Base-by-base conservation (phyloP, 2,329 filamentous ascomycete species). In the Simplicillium aogashimaense region DNA sequence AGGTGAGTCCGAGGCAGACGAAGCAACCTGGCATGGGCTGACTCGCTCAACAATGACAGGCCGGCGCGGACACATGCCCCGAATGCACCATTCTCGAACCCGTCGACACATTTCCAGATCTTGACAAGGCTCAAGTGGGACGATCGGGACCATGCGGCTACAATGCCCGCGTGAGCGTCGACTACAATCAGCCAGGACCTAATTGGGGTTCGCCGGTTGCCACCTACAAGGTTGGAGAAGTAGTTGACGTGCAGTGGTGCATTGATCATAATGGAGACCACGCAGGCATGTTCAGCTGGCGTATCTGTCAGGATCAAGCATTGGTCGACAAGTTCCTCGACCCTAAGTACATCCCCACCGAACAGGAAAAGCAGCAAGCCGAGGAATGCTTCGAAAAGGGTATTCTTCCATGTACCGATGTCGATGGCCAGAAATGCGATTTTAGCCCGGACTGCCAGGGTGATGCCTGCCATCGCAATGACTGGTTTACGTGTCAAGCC, bases 221-320 rank as follows among this genome's bases (percentile, higher is more conserved):
- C 2, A 69, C 61, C 2, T 74, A 73, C 52, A 52, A 53, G 0
- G 54, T 65, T 0, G 71, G 70, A 0, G 55, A 73, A 9, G 52
- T 61, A 0, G 53, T 74, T 17, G 65, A 70, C 17, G 70, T 74
- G 0, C 57, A 72, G 50, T 75, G 72, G 72, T 75, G 72, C 39
- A 63, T 74, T 14, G 72, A 76, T 47, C 55, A 72, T 53, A 75
- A 74, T 46, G 72, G 72, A 0, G 70, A 75, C 46, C 71, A 75
- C 45, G 70, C 70, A 18, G 72, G 70, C 52, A 74, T 74, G 70
- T 75, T 73, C 53, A 63, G 54, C 47, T 75, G 72, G 51, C 67
- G 71, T 9, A 65, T 74, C 45, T 75, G 70, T 48, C 63, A 70
- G 45, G 57, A 75, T 46, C 69, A 74, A 46, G 56, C 53, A 0